These are phyloP conservation scores for Hymenoscyphus fraxineus DNA, from an alignment of 2,329 filamentous ascomycete genomes.

Conservation along the genomic window DNA sequence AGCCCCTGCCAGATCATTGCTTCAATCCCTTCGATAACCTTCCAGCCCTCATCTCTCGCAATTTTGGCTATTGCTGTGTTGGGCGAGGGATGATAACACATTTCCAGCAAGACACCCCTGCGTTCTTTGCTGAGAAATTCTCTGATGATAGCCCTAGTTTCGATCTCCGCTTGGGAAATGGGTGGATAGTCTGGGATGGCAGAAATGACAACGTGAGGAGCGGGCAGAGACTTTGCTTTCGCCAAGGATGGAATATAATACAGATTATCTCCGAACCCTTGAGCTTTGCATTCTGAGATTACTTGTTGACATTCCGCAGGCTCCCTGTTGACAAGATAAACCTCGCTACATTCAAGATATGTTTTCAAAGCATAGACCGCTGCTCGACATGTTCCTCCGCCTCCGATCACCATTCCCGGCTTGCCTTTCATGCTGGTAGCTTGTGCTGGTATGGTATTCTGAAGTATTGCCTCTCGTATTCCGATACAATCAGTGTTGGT, in stretches of 20 bases:
- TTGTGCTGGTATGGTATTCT: slow-evolving; percentile 46
- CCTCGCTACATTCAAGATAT: slow-evolving; percentile 62
- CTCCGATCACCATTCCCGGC: slow-evolving; percentile 71
- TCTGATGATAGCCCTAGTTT: slow-evolving; percentile 45
- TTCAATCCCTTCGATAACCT: slow-evolving; percentile 29
- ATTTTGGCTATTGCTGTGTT: slow-evolving; percentile 28
- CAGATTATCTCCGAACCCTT: slow-evolving; percentile 57
- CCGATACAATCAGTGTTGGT: slow-evolving; percentile 81
- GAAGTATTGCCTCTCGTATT: slow-evolving; percentile 67
- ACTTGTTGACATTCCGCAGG: slow-evolving; percentile 62
- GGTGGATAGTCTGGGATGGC: slow-evolving; percentile 77
- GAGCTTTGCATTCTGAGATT: slow-evolving; percentile 56
- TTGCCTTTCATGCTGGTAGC: slow-evolving; percentile 49
- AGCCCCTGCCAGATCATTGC: slow-evolving; percentile 34
- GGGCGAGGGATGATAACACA: slow-evolving; percentile 33
- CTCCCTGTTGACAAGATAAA: slow-evolving; percentile 78
- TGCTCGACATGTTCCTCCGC: slow-evolving; percentile 73
- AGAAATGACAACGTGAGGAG: slow-evolving; percentile 64
- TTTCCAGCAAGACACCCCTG: slow-evolving; percentile 30
- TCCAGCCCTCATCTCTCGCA: slow-evolving; percentile 22
- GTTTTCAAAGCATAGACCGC: slow-evolving; percentile 72
- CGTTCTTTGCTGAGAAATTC: slow-evolving; percentile 38
- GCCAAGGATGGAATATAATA: slow-evolving; percentile 57
- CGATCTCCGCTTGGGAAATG: slow-evolving; percentile 56
- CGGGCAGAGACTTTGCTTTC: slow-evolving; percentile 56